Evolutionary conservation across 2,329 filamentous ascomycete species (phyloP).

Genomic region (Fusarium brevicatenulatum): DNA sequence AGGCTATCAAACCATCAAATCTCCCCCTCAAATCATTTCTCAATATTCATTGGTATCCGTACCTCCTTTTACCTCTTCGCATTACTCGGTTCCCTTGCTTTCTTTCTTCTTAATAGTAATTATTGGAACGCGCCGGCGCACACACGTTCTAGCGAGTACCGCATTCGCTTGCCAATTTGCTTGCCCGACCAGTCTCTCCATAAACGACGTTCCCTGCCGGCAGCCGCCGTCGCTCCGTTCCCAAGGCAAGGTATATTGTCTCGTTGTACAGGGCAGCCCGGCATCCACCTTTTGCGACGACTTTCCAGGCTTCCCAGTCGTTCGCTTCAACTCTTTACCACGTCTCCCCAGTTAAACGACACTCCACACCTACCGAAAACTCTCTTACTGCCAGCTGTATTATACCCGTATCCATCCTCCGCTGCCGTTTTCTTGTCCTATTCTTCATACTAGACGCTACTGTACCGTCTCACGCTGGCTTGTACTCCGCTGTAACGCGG

Average conservation of each 20-base stretch:
- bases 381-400: slow-evolving; percentile 11
- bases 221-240: slow-evolving; percentile 13
- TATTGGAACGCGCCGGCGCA: slow-evolving; percentile 13
- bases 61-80: slow-evolving; percentile 15
- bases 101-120: slow-evolving; percentile 9
- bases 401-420: slow-evolving; percentile 20
- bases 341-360: slow-evolving; percentile 14
- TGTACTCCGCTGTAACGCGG: slow-evolving; percentile 29
- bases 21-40: slow-evolving; percentile 22
- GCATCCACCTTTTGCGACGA: slow-evolving; percentile 23
- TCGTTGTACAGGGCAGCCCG: slow-evolving; percentile 27
- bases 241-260: slow-evolving; percentile 19
- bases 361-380: slow-evolving; percentile 27
- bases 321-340: slow-evolving; percentile 29
- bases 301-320: slow-evolving; percentile 23
- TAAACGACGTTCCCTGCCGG: slow-evolving; percentile 29
- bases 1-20: slow-evolving; percentile 33
- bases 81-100: slow-evolving; percentile 13
- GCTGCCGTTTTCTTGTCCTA: slow-evolving; percentile 7
- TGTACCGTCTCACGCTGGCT: slow-evolving; percentile 25
- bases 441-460: slow-evolving; percentile 6
- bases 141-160: slow-evolving; percentile 15
- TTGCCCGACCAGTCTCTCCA: slow-evolving; percentile 24
- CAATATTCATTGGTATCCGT: slow-evolving; percentile 17
- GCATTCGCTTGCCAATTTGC: slow-evolving; percentile 13